Base-by-base conservation (phyloP, 768 basidiomycete species). In the Tephrocybe sp. region DNA sequence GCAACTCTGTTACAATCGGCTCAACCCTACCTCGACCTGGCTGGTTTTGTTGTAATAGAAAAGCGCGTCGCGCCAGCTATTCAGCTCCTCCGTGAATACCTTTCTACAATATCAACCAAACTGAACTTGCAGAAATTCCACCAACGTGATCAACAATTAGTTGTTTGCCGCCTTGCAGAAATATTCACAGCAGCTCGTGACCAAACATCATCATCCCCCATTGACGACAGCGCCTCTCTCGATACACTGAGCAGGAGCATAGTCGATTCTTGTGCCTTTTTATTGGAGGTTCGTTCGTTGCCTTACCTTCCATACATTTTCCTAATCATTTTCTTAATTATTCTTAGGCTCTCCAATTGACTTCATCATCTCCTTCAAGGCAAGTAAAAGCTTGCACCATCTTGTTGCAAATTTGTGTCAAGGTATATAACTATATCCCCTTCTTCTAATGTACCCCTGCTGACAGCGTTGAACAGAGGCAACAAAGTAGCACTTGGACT, bases 81-180 rank as follows among this genome's bases (percentile, higher is more conserved):
- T 23, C 70, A 72, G 44, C 65, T 87, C 13, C 62, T 85, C 32
- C 77, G 71, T 23, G 82, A 83, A 57, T 86, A 82, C 54, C 71
- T 74, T 60, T 62, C 67, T 38, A 50, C 64, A 45, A 51, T 74
- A 20, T 63, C 78, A 35, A 68, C 74, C 34, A 84, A 77, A 58
- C 64, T 74, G 48, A 72, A 71, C 19, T 63, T 85, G 20, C 72
- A 73, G 46, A 74, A 72, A 48, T 71, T 83, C 4, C 54, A 65
- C 3, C 65, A 65, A 31, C 68, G 72, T 31, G 74, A 78, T 38
- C 77, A 75, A 57, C 58, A 70, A 16, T 70, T 66, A 45, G 64
- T 85, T 13, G 70, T 84, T 49, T 66, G 66, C 45, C 69, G 70
- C 58, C 63, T 84, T 17, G 72, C 77, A 49, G 72, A 75, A 42